Evolutionary conservation across 805 yeast species (phyloP).

Genomic region (Saccharomycopsis lassenensis): DNA sequence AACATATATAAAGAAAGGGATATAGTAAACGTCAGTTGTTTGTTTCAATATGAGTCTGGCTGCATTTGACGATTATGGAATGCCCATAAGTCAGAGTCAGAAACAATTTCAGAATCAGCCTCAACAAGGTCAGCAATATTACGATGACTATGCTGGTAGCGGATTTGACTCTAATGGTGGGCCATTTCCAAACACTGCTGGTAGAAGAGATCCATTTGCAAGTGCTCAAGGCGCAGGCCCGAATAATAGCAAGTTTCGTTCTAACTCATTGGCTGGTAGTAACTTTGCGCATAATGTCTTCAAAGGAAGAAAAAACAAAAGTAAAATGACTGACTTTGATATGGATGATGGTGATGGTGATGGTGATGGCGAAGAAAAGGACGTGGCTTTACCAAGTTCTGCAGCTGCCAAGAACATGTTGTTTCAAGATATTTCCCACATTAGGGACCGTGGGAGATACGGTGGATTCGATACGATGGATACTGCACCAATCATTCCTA

Average conservation of each 20-base stretch:
- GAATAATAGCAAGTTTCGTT: conserved; percentile 4
- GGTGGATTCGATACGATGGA: conserved; percentile 39
- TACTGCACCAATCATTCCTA: conserved; percentile 69
- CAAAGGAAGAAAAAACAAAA: conserved; percentile 7
- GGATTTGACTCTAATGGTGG: too few species aligned
- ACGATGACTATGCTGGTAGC: too few species aligned
- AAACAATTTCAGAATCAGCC: too few species aligned
- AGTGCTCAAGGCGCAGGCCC: neutral
- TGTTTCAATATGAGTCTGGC: too few species aligned
- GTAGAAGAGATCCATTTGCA: conserved; percentile 9
- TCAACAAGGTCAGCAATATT: too few species aligned
- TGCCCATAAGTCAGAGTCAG: too few species aligned
- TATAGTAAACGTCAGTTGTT: too few species aligned
- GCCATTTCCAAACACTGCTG: conserved; percentile 8
- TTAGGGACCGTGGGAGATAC: conserved; percentile 58
- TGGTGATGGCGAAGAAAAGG: conserved; percentile 27
- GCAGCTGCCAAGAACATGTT: conserved; percentile 34
- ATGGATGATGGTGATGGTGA: conserved; percentile 20
- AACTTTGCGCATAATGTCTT: conserved; percentile 19
- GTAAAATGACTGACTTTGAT: neutral
- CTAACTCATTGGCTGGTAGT: conserved; percentile 13
- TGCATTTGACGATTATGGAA: too few species aligned
- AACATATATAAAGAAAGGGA: too few species aligned
- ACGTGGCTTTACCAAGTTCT: conserved; percentile 23
- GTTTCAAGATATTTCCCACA: conserved; percentile 52